A percentile compares a stretch with the other conserved stretches of the same genome.
Conservation (phyloP, 2,329 filamentous ascomycete genomes). For the Dichotomopilus funicola region DNA sequence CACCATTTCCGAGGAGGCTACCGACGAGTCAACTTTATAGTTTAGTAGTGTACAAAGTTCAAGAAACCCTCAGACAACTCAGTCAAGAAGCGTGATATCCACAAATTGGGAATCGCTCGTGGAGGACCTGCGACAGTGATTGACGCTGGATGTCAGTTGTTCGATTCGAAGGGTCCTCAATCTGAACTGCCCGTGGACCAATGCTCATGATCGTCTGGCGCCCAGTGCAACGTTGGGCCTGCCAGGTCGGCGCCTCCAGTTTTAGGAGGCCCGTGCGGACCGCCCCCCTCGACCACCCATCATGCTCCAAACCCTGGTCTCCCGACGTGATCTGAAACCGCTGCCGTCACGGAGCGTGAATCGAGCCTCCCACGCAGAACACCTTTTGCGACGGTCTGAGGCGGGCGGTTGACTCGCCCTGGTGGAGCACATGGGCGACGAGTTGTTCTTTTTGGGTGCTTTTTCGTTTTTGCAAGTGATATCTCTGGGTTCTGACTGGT, state of each 20-base stretch:
- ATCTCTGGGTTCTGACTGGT: constrained; percentile 2
- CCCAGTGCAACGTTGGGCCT: constrained; percentile 5
- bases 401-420: constrained; percentile 16
- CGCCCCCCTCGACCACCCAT: constrained; percentile 4
- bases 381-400: constrained; percentile 11
- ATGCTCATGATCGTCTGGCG: not conserved
- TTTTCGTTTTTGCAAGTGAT: too few relatives aligned
- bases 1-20: too few relatives aligned
- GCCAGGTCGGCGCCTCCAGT: too few relatives aligned
- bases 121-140: too few relatives aligned
- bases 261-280: constrained; percentile 13
- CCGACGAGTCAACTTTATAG: too few relatives aligned
- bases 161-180: too few relatives aligned
- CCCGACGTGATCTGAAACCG: constrained; percentile 28
- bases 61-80: too few relatives aligned
- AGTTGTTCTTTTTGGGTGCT: constrained; percentile 6
- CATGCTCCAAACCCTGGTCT: constrained; percentile 18
- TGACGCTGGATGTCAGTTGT: too few relatives aligned
- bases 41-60: too few relatives aligned
- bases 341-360: constrained; percentile 23
- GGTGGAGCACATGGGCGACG: constrained; percentile 9
- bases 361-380: constrained; percentile 17
- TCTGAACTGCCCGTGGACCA: not conserved
- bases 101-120: too few relatives aligned
- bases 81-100: too few relatives aligned